Evolutionary conservation across 768 basidiomycete genomes (phyloP).

Genomic region (Russula compacta): DNA sequence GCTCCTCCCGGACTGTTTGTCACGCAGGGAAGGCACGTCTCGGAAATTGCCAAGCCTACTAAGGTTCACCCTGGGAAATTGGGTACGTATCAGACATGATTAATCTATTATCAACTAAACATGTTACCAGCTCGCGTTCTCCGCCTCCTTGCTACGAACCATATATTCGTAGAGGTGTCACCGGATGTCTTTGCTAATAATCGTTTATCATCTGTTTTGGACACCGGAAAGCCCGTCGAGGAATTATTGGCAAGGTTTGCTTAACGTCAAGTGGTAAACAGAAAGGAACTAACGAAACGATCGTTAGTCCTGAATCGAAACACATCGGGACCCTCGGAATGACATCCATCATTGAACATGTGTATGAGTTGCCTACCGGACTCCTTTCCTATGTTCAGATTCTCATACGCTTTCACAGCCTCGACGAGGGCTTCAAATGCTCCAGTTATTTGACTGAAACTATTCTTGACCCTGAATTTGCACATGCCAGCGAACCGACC

Average conservation of each 20-base stretch:
- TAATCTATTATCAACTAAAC: too few relatives aligned
- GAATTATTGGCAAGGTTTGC: slow-evolving; percentile 14
- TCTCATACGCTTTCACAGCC: background rate
- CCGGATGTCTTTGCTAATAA: slow-evolving; percentile 26
- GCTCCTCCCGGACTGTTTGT: background rate
- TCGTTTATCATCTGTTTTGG: slow-evolving; percentile 21
- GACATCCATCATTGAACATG: slow-evolving; percentile 14
- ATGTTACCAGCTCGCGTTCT: slow-evolving; percentile 21
- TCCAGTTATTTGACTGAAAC: slow-evolving; percentile 21
- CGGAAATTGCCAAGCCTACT: slow-evolving; percentile 30
- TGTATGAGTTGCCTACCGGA: slow-evolving; percentile 2
- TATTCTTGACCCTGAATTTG: slow-evolving; percentile 16
- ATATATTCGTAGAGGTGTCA: slow-evolving; percentile 25
- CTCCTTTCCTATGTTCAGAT: background rate
- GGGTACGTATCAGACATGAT: slow-evolving; percentile 22
- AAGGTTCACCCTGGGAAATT: slow-evolving; percentile 28
- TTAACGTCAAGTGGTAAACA: background rate
- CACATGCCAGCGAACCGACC: background rate
- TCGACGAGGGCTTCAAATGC: slow-evolving; percentile 17
- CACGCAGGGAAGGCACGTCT: slow-evolving; percentile 30
- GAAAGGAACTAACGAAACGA: background rate
- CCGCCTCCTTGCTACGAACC: slow-evolving; percentile 24
- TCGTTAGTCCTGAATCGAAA: slow-evolving; percentile 14
- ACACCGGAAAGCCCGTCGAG: slow-evolving; percentile 21
- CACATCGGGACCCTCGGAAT: slow-evolving; percentile 20